Conservation (phyloP, 2,329 filamentous ascomycete species). For the Fusarium buxicola region DNA sequence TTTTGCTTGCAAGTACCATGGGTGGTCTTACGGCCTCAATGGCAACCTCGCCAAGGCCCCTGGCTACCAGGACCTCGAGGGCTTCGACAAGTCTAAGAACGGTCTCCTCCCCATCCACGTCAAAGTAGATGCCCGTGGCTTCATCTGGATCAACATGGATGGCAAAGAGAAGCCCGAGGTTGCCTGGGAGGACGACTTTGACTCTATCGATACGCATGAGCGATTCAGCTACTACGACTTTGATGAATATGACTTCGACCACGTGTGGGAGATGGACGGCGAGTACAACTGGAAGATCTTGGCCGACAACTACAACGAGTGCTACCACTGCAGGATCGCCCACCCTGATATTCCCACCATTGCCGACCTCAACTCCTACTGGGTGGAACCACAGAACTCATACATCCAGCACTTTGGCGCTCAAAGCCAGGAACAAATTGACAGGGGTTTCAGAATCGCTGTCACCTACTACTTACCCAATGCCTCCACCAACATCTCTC, state of each 20-base stretch:
- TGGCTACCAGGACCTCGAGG: constrained; percentile 65
- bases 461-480: constrained; percentile 64
- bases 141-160: constrained; percentile 70
- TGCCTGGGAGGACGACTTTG: constrained; percentile 65
- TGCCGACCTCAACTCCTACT: constrained; percentile 67
- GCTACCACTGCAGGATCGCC: constrained; percentile 71
- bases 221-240: constrained; percentile 61
- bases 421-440: constrained; percentile 60
- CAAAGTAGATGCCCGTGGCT: constrained; percentile 64
- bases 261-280: constrained; percentile 67
- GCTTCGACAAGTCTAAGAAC: constrained; percentile 68
- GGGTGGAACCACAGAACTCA: constrained; percentile 60
- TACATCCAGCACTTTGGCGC: constrained; percentile 64
- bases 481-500: constrained; percentile 61
- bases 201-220: constrained; percentile 58
- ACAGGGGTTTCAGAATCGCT: constrained; percentile 58
- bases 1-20: constrained; percentile 70
- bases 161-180: constrained; percentile 57
- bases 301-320: constrained; percentile 74
- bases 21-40: constrained; percentile 69
- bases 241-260: constrained; percentile 67
- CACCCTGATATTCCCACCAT: constrained; percentile 68
- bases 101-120: constrained; percentile 66
- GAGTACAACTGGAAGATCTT: constrained; percentile 71
- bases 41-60: constrained; percentile 71